These are phyloP conservation scores for Blastocystis hominis DNA, from an alignment of 352 stramenopile species.

Conservation along the genomic window DNA sequence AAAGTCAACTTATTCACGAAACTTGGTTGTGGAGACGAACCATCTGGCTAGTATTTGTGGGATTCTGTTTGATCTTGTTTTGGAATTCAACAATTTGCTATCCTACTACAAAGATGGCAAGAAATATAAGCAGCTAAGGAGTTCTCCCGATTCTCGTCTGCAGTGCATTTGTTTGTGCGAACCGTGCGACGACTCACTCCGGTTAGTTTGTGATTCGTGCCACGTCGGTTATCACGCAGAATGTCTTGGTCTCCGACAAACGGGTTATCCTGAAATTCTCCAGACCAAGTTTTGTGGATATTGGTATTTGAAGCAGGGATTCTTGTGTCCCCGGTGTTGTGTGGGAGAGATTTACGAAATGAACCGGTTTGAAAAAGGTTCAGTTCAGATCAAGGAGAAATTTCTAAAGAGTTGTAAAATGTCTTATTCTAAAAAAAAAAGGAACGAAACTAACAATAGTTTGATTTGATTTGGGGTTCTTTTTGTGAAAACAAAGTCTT, in stretches of 20 bases:
- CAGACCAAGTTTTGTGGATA: conserved; percentile 30
- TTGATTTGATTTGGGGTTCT: background rate
- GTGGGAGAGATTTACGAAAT: conserved; percentile 1
- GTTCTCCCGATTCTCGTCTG: background rate
- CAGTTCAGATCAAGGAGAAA: background rate
- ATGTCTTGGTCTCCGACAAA: background rate
- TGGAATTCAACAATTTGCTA: background rate
- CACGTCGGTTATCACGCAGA: conserved; percentile 7
- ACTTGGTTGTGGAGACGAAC: background rate
- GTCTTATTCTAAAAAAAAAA: background rate
- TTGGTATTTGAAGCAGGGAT: conserved; percentile 5
- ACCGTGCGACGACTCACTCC: background rate
- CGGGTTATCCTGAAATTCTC: background rate
- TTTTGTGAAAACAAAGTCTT: background rate
- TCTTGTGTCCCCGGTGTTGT: conserved; percentile 23
- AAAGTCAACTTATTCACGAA: background rate
- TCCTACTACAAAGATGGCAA: background rate
- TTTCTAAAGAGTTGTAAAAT: background rate
- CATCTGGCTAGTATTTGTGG: background rate
- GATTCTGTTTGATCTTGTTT: background rate
- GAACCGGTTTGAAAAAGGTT: background rate
- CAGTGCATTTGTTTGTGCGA: conserved; percentile 38
- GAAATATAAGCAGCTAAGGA: background rate
- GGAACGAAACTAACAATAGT: background rate
- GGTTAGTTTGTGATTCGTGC: background rate